Base-by-base conservation (phyloP, 2,329 filamentous ascomycete species). In the Phialocephala subalpina region DNA sequence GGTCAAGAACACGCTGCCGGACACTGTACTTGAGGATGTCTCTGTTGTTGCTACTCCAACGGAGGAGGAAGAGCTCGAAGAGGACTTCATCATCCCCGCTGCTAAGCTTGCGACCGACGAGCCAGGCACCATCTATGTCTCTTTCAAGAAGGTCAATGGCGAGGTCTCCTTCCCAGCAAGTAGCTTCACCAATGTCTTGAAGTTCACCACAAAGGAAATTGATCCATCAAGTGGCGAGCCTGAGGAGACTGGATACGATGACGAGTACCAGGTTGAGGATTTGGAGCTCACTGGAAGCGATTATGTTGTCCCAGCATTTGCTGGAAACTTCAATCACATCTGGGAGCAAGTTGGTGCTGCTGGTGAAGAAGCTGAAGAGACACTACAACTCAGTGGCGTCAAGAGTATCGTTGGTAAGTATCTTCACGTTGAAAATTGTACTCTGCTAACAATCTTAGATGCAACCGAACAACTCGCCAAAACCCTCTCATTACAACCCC, bases 191-290 rank as follows among this genome's bases (percentile, higher is more conserved):
- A 99, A 98, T 80, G 83, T 93, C 45, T 90, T 99, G 77, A 97
- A 96, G 81, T 99, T 99, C 79, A 97, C 94, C 20, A 96, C 91
- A 83, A 98, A 97, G 82, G 96, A 99, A 81, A 96, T 99, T 71
- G 96, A 99, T 75, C 96, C 96, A 6, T 92, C 92, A 29, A 97
- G 93, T n/a, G 88, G 89, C 71, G 94, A 97, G 80, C 92, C 95
- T 0, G 96, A 99, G 79, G 94, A 97, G 18, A 86, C 82, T 56
- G 96, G 96, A 55, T 98, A 98, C 78, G 95, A 98, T 61, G 96
- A 99, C 76, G 96, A 99, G 81, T 99, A 99, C 77, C 93, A 97
- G 81, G 92, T 98, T 67, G 93, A 96, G 68, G 94, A 97, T 77
- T 89, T 98, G 67, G 94, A 97, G 68, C 87, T 99, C 67, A 87